phyloP scores from a whole-genome alignment of 805 yeast genomes.

The Candida incommunis region DNA sequence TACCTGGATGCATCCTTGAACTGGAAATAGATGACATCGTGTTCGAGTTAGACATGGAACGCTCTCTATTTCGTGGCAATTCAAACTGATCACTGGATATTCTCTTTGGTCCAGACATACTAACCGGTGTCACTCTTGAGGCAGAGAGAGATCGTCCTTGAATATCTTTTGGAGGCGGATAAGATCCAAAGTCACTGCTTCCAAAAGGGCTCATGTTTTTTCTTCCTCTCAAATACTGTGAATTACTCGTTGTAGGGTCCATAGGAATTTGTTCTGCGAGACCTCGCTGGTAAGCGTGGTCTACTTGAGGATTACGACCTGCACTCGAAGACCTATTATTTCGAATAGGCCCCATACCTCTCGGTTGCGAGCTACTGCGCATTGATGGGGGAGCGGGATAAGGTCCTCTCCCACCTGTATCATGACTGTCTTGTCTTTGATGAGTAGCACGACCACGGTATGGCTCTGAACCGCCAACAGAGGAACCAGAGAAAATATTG shows the following conservation, averaged over 20 bases:
- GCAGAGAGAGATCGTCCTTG: neutral
- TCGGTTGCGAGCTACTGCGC: neutral
- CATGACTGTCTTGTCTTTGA: neutral
- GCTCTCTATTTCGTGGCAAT: neutral
- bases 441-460: neutral
- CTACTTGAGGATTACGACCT: neutral
- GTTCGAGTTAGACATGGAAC: neutral
- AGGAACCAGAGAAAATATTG: neutral
- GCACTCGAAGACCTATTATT: neutral
- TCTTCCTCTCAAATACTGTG: neutral
- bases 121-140: neutral
- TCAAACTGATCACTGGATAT: neutral
- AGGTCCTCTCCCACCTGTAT: neutral
- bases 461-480: neutral
- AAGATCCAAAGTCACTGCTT: conserved; percentile 1
- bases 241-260: neutral
- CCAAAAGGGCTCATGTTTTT: neutral
- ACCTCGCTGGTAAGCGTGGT: neutral
- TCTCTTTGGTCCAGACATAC: neutral
- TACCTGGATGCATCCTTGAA: neutral
- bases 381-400: neutral
- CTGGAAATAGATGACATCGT: neutral
- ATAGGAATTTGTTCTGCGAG: neutral
- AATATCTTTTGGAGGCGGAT: neutral
- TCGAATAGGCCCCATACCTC: neutral